Evolutionary conservation across 345 rosid genomes (phyloP), one percentile per base, ranked within the genome.

Genomic region (Syzygium aqueum): DNA sequence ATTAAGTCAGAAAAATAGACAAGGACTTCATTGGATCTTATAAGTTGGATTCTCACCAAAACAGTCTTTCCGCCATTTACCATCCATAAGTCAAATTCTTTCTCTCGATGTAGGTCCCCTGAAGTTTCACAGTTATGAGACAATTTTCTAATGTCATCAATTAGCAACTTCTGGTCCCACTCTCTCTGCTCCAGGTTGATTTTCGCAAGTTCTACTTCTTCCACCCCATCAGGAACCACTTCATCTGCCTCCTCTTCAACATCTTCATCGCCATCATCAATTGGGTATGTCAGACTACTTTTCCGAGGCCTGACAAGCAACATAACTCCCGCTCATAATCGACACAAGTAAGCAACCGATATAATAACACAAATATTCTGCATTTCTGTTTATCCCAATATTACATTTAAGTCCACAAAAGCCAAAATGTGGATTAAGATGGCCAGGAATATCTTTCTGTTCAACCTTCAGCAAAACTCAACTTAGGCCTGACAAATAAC

Each of bases 231-330:
- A 84, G 99, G 99, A 90, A 96, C 99, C 89, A 97, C 94, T 89
- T 94, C 99, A 89, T 96, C 97, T 84, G 99, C 98, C 94, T 95
- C 99, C 91, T 97, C 99, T 89, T 94, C 99, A 89, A 97, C 93
- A 92, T 96, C 99, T 85, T 95, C 99, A 73, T 73, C 82, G 87
- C 95, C 99, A 89, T 95, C 99, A 93, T 97, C 99, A 85, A 94
- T 91, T 77, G 96, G 97, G 92, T 90, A 95, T 56, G 98, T 94
- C 86, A 97, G 91, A 89, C 98, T 94, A 92, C 97, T 95, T 92
- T 93, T 95, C 86, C 96, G 95, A 89, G 99, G 99, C 97, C 99
- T 97, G 92, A 87, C 89, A 89, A 83, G 77, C 87, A 92, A 49
- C 1, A 21, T n/a, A n/a, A 85, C 8, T 85, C 50, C 61, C 43